Conservation (phyloP, 176 grass and related monocot genomes). For the Poa pratensis region DNA sequence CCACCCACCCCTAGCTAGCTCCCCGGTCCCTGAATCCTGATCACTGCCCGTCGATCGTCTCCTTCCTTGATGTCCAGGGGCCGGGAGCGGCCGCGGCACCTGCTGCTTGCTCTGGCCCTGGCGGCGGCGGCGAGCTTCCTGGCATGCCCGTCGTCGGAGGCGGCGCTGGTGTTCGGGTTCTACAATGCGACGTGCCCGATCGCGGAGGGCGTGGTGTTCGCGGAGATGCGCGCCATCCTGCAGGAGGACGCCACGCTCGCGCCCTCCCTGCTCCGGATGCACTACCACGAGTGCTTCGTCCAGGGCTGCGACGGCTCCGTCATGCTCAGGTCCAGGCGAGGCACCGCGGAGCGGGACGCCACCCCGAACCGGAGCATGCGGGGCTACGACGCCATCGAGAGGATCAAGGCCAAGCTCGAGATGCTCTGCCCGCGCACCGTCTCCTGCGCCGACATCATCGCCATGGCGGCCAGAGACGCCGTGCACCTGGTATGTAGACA, state of each 20-base stretch:
- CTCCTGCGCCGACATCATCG: slow-evolving; percentile 69
- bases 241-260: slow-evolving; percentile 48
- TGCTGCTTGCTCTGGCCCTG: neutral
- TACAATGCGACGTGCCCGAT: slow-evolving; percentile 49
- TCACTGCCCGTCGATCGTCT: neutral
- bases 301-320: slow-evolving; percentile 61
- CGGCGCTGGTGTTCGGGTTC: slow-evolving; percentile 47
- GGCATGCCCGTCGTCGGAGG: neutral
- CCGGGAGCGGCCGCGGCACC: neutral
- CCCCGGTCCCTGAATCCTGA: neutral
- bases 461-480: slow-evolving; percentile 60
- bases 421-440: slow-evolving; percentile 54
- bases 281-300: slow-evolving; percentile 77
- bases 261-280: slow-evolving; percentile 68
- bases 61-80: slow-evolving; percentile 21
- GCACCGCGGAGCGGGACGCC: slow-evolving; percentile 58
- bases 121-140: neutral
- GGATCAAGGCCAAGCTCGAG: slow-evolving; percentile 65
- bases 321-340: slow-evolving; percentile 44
- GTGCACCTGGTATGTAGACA: slow-evolving; percentile 27
- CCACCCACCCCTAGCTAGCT: too few species aligned
- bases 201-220: slow-evolving; percentile 52
- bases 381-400: slow-evolving; percentile 50
- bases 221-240: slow-evolving; percentile 49
- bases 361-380: slow-evolving; percentile 55